Conservation (phyloP, 1,284 basidiomycete genomes). For the Mycosarcoma maydis region DNA sequence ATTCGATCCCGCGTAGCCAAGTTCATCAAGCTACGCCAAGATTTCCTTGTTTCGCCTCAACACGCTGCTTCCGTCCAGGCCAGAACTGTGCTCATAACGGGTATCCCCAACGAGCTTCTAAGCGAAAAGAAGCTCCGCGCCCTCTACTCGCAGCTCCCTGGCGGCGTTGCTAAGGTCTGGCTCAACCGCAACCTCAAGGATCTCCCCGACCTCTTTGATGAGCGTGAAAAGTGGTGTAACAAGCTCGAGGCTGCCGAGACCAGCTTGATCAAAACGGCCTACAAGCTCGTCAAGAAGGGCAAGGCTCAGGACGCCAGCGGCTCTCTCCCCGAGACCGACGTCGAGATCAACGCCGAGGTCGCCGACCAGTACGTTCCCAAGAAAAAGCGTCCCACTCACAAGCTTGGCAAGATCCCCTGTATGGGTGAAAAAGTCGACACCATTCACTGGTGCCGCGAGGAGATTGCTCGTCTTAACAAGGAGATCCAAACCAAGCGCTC, state of each 20-base stretch:
- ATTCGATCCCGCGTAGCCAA: constrained; percentile 82
- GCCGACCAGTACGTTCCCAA: constrained; percentile 59
- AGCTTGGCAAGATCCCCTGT: constrained; percentile 74
- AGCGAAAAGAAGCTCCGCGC: constrained; percentile 74
- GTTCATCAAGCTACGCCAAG: constrained; percentile 83
- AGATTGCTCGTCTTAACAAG: constrained; percentile 71
- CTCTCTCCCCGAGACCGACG: constrained; percentile 36
- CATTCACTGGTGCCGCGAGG: constrained; percentile 82
- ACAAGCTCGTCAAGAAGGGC: constrained; percentile 71
- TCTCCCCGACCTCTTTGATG: constrained; percentile 82
- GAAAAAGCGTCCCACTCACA: constrained; percentile 77
- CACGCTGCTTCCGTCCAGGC: constrained; percentile 82
- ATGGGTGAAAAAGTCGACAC: constrained; percentile 80
- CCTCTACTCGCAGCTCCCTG: constrained; percentile 80
- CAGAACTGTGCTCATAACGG: constrained; percentile 86
- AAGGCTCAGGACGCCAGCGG: constrained; percentile 56
- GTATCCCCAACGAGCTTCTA: constrained; percentile 83
- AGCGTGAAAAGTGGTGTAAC: constrained; percentile 77
- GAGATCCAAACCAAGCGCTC: constrained; percentile 72
- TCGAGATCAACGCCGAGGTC: constrained; percentile 52
- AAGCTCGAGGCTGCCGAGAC: constrained; percentile 88
- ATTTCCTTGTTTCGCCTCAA: constrained; percentile 79
- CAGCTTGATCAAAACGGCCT: constrained; percentile 77
- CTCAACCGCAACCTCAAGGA: constrained; percentile 84
- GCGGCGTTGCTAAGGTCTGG: constrained; percentile 88